Conservation (phyloP, 108 stramenopile species). For the Skeletonema grethae region DNA sequence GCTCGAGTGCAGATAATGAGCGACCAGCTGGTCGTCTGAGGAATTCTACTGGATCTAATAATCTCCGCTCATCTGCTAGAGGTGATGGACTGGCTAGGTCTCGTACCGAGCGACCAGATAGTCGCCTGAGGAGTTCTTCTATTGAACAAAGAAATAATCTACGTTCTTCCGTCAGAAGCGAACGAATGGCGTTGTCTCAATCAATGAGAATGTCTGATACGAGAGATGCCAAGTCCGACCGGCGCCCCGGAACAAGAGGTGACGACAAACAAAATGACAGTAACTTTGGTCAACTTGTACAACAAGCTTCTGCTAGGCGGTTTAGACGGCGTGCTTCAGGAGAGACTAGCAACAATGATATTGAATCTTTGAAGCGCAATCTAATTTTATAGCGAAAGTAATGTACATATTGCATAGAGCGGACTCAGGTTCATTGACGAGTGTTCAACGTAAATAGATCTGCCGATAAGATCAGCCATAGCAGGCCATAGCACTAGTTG, state of each 20-base stretch:
- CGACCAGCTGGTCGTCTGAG: not conserved
- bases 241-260: not conserved
- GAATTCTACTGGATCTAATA: not conserved
- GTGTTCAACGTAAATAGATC: too few species aligned
- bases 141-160: slow-evolving; percentile 1
- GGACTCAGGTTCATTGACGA: too few species aligned
- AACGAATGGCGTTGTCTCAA: not conserved
- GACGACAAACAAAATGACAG: not conserved
- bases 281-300: not conserved
- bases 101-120: not conserved
- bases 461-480: too few species aligned
- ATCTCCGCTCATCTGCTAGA: not conserved
- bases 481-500: too few species aligned
- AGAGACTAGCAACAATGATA: not conserved
- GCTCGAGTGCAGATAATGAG: not conserved
- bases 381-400: not conserved
- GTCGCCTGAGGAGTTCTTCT: not conserved
- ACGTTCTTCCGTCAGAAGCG: not conserved
- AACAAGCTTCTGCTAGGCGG: not conserved
- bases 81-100: not conserved
- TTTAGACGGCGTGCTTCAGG: not conserved
- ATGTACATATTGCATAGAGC: not conserved
- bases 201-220: not conserved
- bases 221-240: not conserved
- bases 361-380: not conserved